These are phyloP conservation scores for Sphagnum fallax DNA, from an alignment of 228 moss, liverwort and hornwort genomes.

Conservation along the genomic window DNA sequence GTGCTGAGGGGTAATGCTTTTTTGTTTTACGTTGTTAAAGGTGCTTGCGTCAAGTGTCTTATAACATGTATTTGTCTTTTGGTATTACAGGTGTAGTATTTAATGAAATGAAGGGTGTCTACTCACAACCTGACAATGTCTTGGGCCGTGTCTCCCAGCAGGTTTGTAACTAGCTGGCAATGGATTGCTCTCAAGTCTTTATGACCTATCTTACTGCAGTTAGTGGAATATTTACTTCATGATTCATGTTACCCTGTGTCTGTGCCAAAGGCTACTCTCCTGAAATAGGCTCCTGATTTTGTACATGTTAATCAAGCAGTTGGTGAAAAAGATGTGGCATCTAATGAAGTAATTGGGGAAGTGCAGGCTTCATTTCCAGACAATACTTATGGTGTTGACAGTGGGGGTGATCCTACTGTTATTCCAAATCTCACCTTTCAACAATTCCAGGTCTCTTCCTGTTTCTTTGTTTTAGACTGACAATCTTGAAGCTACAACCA, in stretches of 20 bases:
- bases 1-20: neutral
- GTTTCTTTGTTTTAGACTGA: neutral
- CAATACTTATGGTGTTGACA: slow-evolving; percentile 93
- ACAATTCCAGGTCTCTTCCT: slow-evolving; percentile 65
- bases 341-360: too few species aligned
- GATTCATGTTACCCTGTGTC: neutral
- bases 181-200: too few species aligned
- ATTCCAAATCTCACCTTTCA: slow-evolving; percentile 85
- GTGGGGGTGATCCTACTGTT: slow-evolving; percentile 91
- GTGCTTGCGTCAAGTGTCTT: too few species aligned
- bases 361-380: slow-evolving; percentile 84
- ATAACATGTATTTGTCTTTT: too few species aligned
- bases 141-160: slow-evolving; percentile 88
- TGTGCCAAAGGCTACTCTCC: neutral
- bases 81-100: slow-evolving; percentile 69
- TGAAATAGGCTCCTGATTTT: neutral
- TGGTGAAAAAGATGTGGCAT: too few species aligned
- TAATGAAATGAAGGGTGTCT: slow-evolving; percentile 99
- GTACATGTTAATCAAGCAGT: neutral
- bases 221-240: neutral
- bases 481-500: too few species aligned
- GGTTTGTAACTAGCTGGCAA: slow-evolving; percentile 20
- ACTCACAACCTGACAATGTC: slow-evolving; percentile 95
- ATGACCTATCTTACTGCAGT: neutral
- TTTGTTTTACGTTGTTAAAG: neutral